Base-by-base conservation (phyloP, 1,284 basidiomycete species). In the Vanrija sp. region DNA sequence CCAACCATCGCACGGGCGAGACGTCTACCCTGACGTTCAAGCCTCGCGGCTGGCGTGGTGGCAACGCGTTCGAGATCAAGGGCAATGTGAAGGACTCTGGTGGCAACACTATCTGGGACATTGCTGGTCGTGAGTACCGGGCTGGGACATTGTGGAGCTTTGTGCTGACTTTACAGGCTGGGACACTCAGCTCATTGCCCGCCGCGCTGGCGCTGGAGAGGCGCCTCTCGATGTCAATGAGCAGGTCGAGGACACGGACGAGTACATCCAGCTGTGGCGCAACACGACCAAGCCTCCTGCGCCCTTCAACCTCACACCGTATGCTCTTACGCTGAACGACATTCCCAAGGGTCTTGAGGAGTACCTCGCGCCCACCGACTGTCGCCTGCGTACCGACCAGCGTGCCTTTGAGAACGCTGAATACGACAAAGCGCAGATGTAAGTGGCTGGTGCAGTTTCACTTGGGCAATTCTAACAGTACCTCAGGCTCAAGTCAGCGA, bases 251-350 rank as follows among this genome's bases (percentile, higher is more conserved):
- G 61, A 61, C n/a, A 67, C 67, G 50, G 45, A 52, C 25, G 77
- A 76, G 57, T 75, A 77, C 60, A 51, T 76, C 38, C 60, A 74
- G 10, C 83, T 98, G 4, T 98, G 95, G 95, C 83, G 89, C 59
- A 98, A 98, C 78, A 91, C 90, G 34, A 84, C 85, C 55, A 96
- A 95, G 73, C 86, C 86, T 0, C 70, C 79, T 2, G 85, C 87
- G 38, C 93, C 92, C 0, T 96, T 96, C 81, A 97, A 97, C 76
- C 82, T 98, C 26, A 96, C 94, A 0, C 93, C 93, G 0, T 98
- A 89, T 72, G 93, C 95, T 5, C 85, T 97, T 62, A 92, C 91
- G 3, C 80, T 98, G 43, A 75, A 75, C 58, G 78, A 80, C 65
- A 75, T 80, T 51, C 70, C 78, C 47, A 39, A 61, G 38, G 80